Evolutionary conservation across 371 early-diverging fungal genomes (phyloP), one percentile per base, ranked within the genome.

Genomic region (Mucor sp.): DNA sequence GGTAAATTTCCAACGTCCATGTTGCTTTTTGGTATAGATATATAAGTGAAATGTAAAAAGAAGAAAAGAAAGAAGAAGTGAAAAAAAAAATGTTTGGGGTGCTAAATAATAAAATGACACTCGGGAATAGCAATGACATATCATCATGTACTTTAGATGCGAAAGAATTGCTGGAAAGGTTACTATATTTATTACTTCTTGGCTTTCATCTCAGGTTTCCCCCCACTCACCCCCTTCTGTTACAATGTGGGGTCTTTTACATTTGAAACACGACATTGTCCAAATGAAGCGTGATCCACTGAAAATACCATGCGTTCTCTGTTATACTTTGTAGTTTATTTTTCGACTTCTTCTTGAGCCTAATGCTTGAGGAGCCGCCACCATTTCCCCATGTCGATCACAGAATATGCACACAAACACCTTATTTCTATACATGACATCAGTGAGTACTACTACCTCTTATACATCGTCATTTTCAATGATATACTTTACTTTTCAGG

Each of bases 1-100:
- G 70, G 66, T 17, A 62, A 53, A 33, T 70, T 66, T 23, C 70
- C 70, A 62, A 70, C 37, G 32, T 70, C 70, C 70, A 70, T 69
- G 27, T 25, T 53, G 23, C 23, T 12, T 23, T n/a, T 30, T 25
- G 11, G 27, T 27, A 14, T 25, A 11, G 15, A 15, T 30, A 30
- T 15, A 1, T 5, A 53, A 53, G 27, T 11, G 7, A 11, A 23
- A n/a, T n/a, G n/a, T 23, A 12, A 44, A 7, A 44, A 25, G 12
- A 12, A 12, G 14, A 53, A 15, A 14, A 53, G 27, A 15, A 50
- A 50, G 53, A 25, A 25, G 14, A 53, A 27, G 2, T n/a, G n/a
- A 25, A 53, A 17, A 25, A 3, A 27, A 53, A 53, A 27, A 27
- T 53, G 27, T 12, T 27, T 53, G 27, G 53, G 53, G 53, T 53